These are phyloP conservation scores for Cryptococcus hybrid DNA, from an alignment of 1,284 basidiomycete species.

Conservation along the genomic window DNA sequence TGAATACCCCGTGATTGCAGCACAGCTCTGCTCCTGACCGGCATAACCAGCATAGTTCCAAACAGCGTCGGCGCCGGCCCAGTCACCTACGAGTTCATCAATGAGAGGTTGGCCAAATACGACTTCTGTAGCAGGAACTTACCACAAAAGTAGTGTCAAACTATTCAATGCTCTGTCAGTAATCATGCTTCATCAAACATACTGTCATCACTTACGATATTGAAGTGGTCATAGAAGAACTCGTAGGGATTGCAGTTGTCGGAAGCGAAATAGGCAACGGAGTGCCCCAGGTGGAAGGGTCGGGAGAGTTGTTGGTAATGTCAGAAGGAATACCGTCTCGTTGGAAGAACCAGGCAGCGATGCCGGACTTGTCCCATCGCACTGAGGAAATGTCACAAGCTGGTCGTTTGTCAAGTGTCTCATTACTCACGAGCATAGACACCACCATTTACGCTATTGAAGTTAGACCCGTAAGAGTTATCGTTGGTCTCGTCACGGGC, in stretches of 20 bases:
- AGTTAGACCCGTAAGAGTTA: slow-evolving; percentile 46
- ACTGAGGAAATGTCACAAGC: slow-evolving; percentile 51
- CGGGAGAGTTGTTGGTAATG: slow-evolving; percentile 64
- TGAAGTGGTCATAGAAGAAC: slow-evolving; percentile 71
- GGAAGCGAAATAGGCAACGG: slow-evolving; percentile 70
- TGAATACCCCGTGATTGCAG: slow-evolving; percentile 65
- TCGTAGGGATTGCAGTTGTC: slow-evolving; percentile 65
- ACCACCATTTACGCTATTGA: slow-evolving; percentile 51
- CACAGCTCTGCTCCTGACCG: slow-evolving; percentile 77
- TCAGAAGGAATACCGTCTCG: slow-evolving; percentile 69
- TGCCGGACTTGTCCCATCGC: slow-evolving; percentile 69
- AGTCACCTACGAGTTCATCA: slow-evolving; percentile 56
- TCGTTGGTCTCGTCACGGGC: slow-evolving; percentile 32
- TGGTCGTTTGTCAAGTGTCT: neutral
- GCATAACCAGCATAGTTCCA: slow-evolving; percentile 69
- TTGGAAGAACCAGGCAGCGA: slow-evolving; percentile 78
- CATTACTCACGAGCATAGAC: slow-evolving; percentile 49
- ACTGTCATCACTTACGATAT: slow-evolving; percentile 52
- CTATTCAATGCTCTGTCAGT: slow-evolving; percentile 46
- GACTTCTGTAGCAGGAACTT: slow-evolving; percentile 54
- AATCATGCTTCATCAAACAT: no score
- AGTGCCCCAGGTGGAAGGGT: slow-evolving; percentile 68
- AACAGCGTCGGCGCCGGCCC: slow-evolving; percentile 66
- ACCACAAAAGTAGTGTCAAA: slow-evolving; percentile 28
- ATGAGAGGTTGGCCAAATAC: neutral